Evolutionary conservation across 2,329 filamentous ascomycete genomes (phyloP), one percentile per base, ranked within the genome.

Genomic region (Beauveria caledonica): DNA sequence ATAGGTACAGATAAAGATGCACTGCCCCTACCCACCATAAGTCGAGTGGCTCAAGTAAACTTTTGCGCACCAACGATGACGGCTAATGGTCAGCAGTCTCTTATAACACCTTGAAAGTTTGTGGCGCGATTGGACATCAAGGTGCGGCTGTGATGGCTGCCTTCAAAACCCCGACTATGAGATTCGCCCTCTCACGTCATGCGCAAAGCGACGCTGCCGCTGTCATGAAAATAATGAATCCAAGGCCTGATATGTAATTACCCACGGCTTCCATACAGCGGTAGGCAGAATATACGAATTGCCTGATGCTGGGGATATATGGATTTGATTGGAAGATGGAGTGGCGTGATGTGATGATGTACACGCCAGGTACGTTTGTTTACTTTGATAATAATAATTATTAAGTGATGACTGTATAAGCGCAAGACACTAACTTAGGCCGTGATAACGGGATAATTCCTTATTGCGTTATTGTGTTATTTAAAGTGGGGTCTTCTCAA

Each of bases 151-250:
- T 46, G 17, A 29, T 62, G 33, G 21, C 39, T 9, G 60, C 60
- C 19, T 57, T 60, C 15, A 39, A 7, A 9, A 23, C 53, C 36
- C 29, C 2, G 49, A 36, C 50, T 19, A 33, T 49, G 17, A 42
- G 56, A 44, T 62, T 40, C 42, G 57, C 45, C 48, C 3, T 36
- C 48, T 60, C 33, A 3, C 42, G 29, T 13, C 40, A 58, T 21
- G 15, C 23, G 1, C 27, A 39, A 4, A 58, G 55, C 46, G 29
- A 23, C 8, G 55, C 55, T 19, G 23, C 45, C 13, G 11, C 17
- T 8, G 55, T 64, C 74, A 74, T 79, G 3, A 66, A 71, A 13
- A 85, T 86, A 61, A 64, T 85, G 61, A 70, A 83, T 19, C 42
- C n/a, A 44, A 2, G 15, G 27, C 53, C 3, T 19, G 27, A 17